Conservation (phyloP, 495 filamentous ascomycete species). For the Amphirosellinia nigrospora region DNA sequence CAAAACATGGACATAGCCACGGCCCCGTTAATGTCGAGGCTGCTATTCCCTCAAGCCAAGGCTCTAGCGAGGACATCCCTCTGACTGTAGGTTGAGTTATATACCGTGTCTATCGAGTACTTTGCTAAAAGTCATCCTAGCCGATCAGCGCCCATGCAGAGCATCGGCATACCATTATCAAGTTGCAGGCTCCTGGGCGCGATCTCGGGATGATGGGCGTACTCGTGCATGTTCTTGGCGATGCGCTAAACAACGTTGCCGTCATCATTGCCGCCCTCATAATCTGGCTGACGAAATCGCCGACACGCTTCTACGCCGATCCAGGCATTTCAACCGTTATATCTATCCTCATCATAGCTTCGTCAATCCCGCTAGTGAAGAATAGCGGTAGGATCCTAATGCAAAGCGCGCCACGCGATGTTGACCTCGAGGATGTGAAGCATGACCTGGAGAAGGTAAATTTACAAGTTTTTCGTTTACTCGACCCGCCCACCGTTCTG, state of each 20-base stretch:
- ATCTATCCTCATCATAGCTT: conserved; percentile 84
- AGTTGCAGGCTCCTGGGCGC: conserved; percentile 39
- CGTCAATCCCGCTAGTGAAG: conserved; percentile 85
- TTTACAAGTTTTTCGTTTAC: neutral
- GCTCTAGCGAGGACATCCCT: conserved; percentile 48
- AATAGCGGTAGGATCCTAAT: conserved; percentile 87
- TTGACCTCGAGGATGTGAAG: conserved; percentile 84
- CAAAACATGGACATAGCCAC: conserved; percentile 25
- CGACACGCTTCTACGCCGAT: conserved; percentile 70
- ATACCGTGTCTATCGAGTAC: conserved; percentile 31
- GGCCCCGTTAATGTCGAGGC: conserved; percentile 72
- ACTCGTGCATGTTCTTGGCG: conserved; percentile 87
- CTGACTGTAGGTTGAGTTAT: conserved; percentile 38
- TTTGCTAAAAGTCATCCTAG: conserved; percentile 60
- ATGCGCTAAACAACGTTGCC: conserved; percentile 91
- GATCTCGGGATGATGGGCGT: conserved; percentile 94
- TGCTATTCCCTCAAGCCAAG: conserved; percentile 47
- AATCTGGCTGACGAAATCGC: conserved; percentile 75
- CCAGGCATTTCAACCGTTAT: conserved; percentile 84
- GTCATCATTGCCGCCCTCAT: conserved; percentile 85
- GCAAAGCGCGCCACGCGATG: conserved; percentile 79
- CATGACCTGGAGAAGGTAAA: conserved; percentile 74
- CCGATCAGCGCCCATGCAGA: conserved; percentile 68
- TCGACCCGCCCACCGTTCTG: neutral
- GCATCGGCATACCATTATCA: conserved; percentile 47